Evolutionary conservation across 2,329 filamentous ascomycete species (phyloP).

Genomic region (Aureobasidium sp.): DNA sequence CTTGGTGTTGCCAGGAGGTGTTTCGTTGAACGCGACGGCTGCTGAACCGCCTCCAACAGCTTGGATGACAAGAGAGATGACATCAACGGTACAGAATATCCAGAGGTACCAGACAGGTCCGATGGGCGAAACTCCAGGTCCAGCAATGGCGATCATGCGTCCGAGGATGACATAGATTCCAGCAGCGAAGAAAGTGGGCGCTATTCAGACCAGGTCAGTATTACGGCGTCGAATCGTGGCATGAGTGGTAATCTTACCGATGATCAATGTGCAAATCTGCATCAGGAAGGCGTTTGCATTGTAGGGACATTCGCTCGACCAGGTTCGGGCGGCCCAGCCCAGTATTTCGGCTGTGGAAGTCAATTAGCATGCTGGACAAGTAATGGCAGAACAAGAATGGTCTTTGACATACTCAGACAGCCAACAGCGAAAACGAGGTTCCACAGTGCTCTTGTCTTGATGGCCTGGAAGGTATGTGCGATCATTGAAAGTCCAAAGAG

Average conservation of each 20-base stretch:
- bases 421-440: slow-evolving; percentile 14
- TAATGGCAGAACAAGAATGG: too few relatives aligned
- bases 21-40: slow-evolving; percentile 25
- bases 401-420: slow-evolving; percentile 6
- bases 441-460: slow-evolving; percentile 14
- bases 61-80: slow-evolving; percentile 56
- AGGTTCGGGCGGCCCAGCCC: slow-evolving; percentile 16
- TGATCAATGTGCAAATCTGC: slow-evolving; percentile 25
- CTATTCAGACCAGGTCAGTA: slow-evolving; percentile 23
- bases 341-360: slow-evolving; percentile 6
- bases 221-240: not conserved
- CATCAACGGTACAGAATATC: slow-evolving; percentile 56
- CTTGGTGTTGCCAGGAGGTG: slow-evolving; percentile 22
- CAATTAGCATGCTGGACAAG: not conserved
- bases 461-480: slow-evolving; percentile 14
- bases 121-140: slow-evolving; percentile 19
- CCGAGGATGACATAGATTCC: slow-evolving; percentile 58
- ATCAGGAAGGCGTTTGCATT: slow-evolving; percentile 35
- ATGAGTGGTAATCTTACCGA: not conserved
- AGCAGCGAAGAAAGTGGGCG: slow-evolving; percentile 57
- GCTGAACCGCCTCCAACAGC: slow-evolving; percentile 47
- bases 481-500: slow-evolving; percentile 17
- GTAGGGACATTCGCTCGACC: slow-evolving; percentile 12
- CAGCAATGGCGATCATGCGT: slow-evolving; percentile 50
- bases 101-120: slow-evolving; percentile 25